Evolutionary conservation across 495 filamentous ascomycete species (phyloP), one percentile per base, ranked within the genome.

Genomic region (Penicillium cosmopolitanum): DNA sequence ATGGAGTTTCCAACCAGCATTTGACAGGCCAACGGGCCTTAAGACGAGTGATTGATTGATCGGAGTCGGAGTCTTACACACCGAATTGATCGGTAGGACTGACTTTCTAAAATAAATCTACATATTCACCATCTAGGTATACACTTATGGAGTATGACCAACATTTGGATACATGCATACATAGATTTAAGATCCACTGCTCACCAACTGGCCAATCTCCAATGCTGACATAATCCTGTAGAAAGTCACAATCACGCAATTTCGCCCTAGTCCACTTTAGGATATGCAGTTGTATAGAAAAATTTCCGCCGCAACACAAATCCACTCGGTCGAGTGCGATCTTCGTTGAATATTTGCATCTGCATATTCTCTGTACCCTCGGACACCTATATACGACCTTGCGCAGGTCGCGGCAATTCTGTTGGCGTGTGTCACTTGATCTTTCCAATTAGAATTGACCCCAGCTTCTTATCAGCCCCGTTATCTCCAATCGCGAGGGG

Each of bases 401-500:
- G 15, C 9, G n/a, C 42, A n/a, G 8, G n/a, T 4, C 1, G 8
- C 9, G n/a, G 4, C 16, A 16, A 23, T 48, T 28, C 23, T 1
- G 9, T 48, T 31, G 16, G 16, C 16, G 12, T 44, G 42, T 25
- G 46, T 3, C 21, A 48, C 46, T 48, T n/a, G 42, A 46, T 46
- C 42, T n/a, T 25, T 46, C 36, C 31, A 34, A 21, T 42, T 28
- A 18, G 11, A 33, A 28, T 47, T 23, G 15, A 48, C 46, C 46
- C 21, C 44, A 13, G 35, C 28, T 43, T 55, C 65, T 67, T 71
- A 71, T 71, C 68, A 56, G 59, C 19, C 19, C 44, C 46, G 19
- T 66, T 67, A 70, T 70, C 65, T 57, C 62, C 65, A 62, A 70
- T 66, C 57, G 60, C 42, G 55, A 64, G 55, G 46, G 53, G 23